Evolutionary conservation across 179 eudicot genomes (phyloP), one percentile per base, ranked within the genome.

Genomic region (Silene coronaria): DNA sequence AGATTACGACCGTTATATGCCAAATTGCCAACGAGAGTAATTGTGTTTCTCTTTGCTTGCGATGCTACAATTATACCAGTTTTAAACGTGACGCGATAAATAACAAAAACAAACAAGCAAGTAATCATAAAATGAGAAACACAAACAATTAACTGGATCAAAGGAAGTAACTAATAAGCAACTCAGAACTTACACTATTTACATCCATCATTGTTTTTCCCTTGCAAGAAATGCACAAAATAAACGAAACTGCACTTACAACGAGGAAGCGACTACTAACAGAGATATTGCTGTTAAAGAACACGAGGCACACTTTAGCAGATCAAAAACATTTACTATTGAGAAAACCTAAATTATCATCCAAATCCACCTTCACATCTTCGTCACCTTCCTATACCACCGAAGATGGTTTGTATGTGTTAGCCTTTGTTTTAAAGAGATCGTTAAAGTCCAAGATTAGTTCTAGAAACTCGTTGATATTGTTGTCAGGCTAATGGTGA

Each of bases 401-500:
- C 21, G 57, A 60, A 70, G 77, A 57, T 51, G 58, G 46, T 57
- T 71, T 63, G 72, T 69, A 73, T 67, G 27, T 38, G 84, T 81
- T 81, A 70, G 84, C 76, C 26, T 74, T 65, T 55, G 45, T 73
- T 55, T 45, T 42, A 12, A 70, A 72, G 75, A 58, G 77, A 73
- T 70, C 69, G 87, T 87, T 55, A 55, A 84, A 87, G 36, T 76
- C 77, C 78, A 59, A 69, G 85, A 87, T 86, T 88, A 89, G 90
- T 85, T 82, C 87, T 90, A 85, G 87, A 81, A 67, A 83, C 59
- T 81, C 81, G 36, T 17, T 70, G 57, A 10, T 45, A 59, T 48
- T 28, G 86, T 80, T 58, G 86, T 91, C 96, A 91, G 82, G 90
- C 82, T 87, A 82, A 77, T 78, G 84, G 82, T 84, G 85, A 79